These are phyloP conservation scores for Ogataea chonburiensis DNA, from an alignment of 805 yeast species.

Conservation along the genomic window DNA sequence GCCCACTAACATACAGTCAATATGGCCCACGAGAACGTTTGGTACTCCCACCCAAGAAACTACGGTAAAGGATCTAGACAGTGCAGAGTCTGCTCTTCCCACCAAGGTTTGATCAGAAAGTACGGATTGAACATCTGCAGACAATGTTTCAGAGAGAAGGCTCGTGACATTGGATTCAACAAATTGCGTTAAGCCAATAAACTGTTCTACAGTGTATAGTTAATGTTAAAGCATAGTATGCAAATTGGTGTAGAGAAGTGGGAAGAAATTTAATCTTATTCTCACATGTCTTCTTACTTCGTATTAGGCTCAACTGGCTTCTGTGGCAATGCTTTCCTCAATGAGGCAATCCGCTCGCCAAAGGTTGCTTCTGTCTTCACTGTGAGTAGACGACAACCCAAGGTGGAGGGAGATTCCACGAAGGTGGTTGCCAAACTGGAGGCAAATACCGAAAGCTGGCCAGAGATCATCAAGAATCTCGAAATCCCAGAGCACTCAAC, in stretches of 20 bases:
- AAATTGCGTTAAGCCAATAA: slow-evolving; percentile 79
- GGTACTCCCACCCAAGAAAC: slow-evolving; percentile 99
- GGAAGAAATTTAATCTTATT: background rate
- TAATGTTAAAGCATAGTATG: slow-evolving; percentile 14
- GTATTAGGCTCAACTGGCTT: slow-evolving; percentile 78
- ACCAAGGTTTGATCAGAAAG: slow-evolving; percentile 99
- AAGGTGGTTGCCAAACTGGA: slow-evolving; percentile 38
- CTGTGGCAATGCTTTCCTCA: slow-evolving; percentile 61
- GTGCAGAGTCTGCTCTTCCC: slow-evolving; percentile 99
- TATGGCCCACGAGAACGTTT: slow-evolving; percentile 99
- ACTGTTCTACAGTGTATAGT: slow-evolving; percentile 10
- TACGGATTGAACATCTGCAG: slow-evolving; percentile 99
- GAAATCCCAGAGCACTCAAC: slow-evolving; percentile 38
- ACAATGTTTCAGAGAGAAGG: slow-evolving; percentile 99
- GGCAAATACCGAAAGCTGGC: slow-evolving; percentile 52
- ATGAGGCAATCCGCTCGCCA: slow-evolving; percentile 39
- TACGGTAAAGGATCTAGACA: slow-evolving; percentile 99
- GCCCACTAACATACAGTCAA: slow-evolving; percentile 38
- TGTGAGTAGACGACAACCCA: slow-evolving; percentile 49
- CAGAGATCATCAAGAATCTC: slow-evolving; percentile 32
- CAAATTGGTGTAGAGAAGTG: slow-evolving; percentile 6
- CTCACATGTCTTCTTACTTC: slow-evolving; percentile 23
- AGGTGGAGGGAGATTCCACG: slow-evolving; percentile 16
- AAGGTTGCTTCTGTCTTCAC: slow-evolving; percentile 44
- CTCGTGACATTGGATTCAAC: slow-evolving; percentile 98